Percentiles rank a stretch among this genome's conserved stretches.
Conservation (phyloP, 106 monocot species). For the Agapanthus africanus region DNA sequence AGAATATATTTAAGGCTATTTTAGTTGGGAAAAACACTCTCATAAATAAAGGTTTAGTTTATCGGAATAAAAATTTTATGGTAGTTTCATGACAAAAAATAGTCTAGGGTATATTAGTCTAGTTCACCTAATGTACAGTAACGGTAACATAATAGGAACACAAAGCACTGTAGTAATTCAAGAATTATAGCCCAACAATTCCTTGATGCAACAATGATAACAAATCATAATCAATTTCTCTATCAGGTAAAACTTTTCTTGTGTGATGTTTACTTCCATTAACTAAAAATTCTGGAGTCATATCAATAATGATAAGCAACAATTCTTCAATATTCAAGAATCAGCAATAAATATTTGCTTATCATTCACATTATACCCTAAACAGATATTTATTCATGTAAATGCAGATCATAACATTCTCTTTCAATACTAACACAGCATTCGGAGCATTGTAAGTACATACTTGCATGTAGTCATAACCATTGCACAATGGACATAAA, state of each 20-base stretch:
- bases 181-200: too few species aligned
- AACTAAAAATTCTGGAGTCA: background rate
- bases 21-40: too few species aligned
- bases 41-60: too few species aligned
- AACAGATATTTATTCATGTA: slow-evolving; percentile 6
- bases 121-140: too few species aligned
- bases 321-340: background rate
- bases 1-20: too few species aligned
- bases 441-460: background rate
- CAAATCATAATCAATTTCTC: background rate
- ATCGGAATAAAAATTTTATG: too few species aligned
- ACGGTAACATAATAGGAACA: too few species aligned
- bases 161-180: too few species aligned
- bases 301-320: background rate
- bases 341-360: background rate
- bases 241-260: background rate
- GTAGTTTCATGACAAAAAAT: too few species aligned
- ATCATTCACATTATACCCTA: background rate
- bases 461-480: background rate
- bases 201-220: too few species aligned
- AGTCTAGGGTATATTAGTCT: too few species aligned
- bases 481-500: background rate
- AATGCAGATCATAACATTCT: background rate
- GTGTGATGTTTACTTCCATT: slow-evolving; percentile 3
- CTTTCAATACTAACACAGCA: background rate